Conservation (phyloP, 2,329 filamentous ascomycete genomes). For the Xylariaceae sp. region DNA sequence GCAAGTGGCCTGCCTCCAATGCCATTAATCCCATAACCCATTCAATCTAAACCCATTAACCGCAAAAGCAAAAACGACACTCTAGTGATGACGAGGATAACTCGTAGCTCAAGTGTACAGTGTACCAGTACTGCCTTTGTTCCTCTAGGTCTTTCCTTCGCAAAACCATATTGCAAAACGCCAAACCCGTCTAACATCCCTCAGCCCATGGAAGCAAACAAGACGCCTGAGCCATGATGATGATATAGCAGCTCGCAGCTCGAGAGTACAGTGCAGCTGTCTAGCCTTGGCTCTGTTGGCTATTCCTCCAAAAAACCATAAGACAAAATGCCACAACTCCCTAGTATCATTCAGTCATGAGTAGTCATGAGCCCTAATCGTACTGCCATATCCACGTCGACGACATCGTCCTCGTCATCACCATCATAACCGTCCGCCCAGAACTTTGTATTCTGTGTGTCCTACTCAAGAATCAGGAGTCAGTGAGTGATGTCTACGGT, state of each 20-base stretch:
- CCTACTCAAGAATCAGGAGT: no score
- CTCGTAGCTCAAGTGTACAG: not conserved
- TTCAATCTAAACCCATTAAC: not conserved
- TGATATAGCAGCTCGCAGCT: no score
- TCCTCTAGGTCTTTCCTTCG: not conserved
- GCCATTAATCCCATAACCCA: no score
- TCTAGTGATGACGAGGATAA: not conserved
- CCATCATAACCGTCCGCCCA: not conserved
- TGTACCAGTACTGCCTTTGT: not conserved
- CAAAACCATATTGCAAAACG: not conserved
- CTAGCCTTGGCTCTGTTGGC: no score
- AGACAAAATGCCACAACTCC: no score
- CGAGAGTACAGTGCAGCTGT: no score
- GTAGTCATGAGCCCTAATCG: no score
- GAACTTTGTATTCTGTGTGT: no score
- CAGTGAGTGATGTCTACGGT: no score
- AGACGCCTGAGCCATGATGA: no score
- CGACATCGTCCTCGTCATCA: slow-evolving; percentile 17
- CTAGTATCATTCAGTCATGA: no score
- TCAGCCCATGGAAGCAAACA: slow-evolving; percentile 25
- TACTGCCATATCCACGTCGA: slow-evolving; percentile 28
- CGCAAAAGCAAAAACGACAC: not conserved
- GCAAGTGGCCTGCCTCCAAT: not conserved
- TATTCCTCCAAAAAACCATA: no score
- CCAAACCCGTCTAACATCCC: not conserved